Evolutionary conservation across 768 basidiomycete genomes (phyloP).

Genomic region (Phylloporus sp.): DNA sequence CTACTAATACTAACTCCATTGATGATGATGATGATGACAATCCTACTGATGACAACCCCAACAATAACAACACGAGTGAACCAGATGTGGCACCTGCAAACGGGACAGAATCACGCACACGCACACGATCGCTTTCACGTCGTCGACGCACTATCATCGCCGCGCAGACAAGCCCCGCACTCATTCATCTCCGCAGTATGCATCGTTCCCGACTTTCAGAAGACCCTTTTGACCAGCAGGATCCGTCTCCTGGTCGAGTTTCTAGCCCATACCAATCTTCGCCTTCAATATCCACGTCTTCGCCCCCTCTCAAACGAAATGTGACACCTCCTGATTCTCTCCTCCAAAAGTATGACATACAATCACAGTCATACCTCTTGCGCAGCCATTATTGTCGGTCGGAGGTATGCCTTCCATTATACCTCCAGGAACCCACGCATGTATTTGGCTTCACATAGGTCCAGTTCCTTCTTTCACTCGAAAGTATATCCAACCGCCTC

Average conservation of each 20-base stretch:
- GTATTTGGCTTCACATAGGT: constrained; percentile 42
- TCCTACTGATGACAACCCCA: constrained; percentile 40
- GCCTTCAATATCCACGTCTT: constrained; percentile 55
- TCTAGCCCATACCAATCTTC: constrained; percentile 65
- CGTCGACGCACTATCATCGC: constrained; percentile 54
- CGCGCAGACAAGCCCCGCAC: constrained; percentile 71
- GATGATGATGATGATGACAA: constrained; percentile 45
- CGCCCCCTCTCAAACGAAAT: constrained; percentile 43
- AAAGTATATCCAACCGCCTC: constrained; percentile 89
- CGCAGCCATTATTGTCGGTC: constrained; percentile 86
- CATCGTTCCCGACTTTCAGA: constrained; percentile 59
- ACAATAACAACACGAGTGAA: constrained; percentile 22
- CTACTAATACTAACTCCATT: constrained; percentile 18
- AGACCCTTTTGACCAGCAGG: constrained; percentile 72
- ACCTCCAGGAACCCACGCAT: not conserved
- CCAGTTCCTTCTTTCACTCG: constrained; percentile 82
- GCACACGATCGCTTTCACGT: constrained; percentile 11
- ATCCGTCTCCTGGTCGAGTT: constrained; percentile 34
- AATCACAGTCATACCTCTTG: constrained; percentile 68
- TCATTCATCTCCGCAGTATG: constrained; percentile 54
- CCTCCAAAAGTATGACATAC: constrained; percentile 62
- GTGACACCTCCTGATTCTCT: constrained; percentile 49
- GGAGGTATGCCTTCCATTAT: constrained; percentile 51
- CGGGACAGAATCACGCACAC: constrained; percentile 14
- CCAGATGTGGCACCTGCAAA: constrained; percentile 3